Conservation (phyloP, 2,329 filamentous ascomycete species). For the Xylaria multiplex region DNA sequence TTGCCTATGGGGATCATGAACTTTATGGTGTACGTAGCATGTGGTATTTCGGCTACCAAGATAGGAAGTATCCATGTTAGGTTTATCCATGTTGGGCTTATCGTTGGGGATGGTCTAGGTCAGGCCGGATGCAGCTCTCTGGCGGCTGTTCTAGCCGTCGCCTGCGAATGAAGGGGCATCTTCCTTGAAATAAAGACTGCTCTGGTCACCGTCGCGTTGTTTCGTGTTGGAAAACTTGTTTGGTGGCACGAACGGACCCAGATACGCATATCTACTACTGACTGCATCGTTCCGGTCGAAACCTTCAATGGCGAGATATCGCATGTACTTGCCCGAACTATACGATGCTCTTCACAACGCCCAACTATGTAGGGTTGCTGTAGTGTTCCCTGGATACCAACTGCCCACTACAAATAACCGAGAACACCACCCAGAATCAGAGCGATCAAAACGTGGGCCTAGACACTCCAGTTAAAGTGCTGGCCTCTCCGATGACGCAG, state of each 20-base stretch:
- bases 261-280: not conserved
- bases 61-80: constrained; percentile 12
- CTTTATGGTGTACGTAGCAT: not conserved
- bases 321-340: constrained; percentile 19
- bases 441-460: not conserved
- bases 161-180: constrained; percentile 8
- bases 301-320: not conserved
- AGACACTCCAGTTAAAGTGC: not conserved
- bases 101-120: constrained; percentile 7
- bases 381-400: no score
- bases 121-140: constrained; percentile 7
- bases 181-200: not conserved
- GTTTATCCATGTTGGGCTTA: constrained; percentile 5
- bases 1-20: not conserved
- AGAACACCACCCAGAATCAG: not conserved
- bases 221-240: constrained; percentile 6
- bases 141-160: not conserved
- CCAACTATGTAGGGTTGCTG: not conserved
- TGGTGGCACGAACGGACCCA: constrained; percentile 2
- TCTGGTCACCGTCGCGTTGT: not conserved
- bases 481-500: not conserved
- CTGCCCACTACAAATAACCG: not conserved
- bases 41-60: not conserved
- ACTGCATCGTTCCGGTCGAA: not conserved
- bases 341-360: not conserved